Conservation (phyloP, 371 early-diverging fungal genomes). For the Cokeromyces recurvatus region DNA sequence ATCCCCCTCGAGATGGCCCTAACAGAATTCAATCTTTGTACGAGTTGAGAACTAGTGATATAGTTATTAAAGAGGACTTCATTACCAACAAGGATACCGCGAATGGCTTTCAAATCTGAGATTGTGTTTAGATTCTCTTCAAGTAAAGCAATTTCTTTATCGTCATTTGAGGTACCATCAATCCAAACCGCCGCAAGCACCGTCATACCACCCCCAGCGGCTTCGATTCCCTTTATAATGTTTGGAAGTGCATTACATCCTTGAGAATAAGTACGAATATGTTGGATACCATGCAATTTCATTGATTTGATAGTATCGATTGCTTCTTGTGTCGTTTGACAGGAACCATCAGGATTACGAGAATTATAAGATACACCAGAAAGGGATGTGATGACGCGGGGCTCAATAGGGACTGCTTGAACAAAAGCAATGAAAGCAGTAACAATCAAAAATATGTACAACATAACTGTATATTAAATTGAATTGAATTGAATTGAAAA, state of each 20-base stretch:
- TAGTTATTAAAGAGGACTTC: conserved; percentile 27
- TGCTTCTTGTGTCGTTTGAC: conserved; percentile 26
- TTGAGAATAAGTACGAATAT: conserved; percentile 45
- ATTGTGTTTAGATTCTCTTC: conserved; percentile 5
- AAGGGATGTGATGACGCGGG: conserved; percentile 3
- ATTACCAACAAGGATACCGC: conserved; percentile 40
- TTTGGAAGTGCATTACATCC: conserved; percentile 38
- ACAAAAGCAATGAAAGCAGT: conserved; percentile 15
- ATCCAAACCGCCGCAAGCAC: conserved; percentile 44
- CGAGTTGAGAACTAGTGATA: conserved; percentile 20
- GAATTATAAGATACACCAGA: conserved; percentile 27
- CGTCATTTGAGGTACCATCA: conserved; percentile 26
- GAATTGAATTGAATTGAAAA: too few species aligned
- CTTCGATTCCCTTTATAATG: conserved; percentile 27
- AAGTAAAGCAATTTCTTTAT: conserved; percentile 26
- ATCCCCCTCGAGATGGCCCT: conserved; percentile 28
- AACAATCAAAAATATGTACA: conserved; percentile 10
- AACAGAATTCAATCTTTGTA: conserved; percentile 36
- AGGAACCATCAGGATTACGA: conserved; percentile 27
- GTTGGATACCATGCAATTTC: conserved; percentile 26
- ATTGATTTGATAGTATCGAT: conserved; percentile 19
- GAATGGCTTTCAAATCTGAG: conserved; percentile 13
- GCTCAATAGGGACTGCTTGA: conserved; percentile 23
- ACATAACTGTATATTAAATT: conserved; percentile 13
- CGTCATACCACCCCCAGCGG: conserved; percentile 28